Conservation (phyloP, 129 eudicot species). For the Centaurea solstitialis region DNA sequence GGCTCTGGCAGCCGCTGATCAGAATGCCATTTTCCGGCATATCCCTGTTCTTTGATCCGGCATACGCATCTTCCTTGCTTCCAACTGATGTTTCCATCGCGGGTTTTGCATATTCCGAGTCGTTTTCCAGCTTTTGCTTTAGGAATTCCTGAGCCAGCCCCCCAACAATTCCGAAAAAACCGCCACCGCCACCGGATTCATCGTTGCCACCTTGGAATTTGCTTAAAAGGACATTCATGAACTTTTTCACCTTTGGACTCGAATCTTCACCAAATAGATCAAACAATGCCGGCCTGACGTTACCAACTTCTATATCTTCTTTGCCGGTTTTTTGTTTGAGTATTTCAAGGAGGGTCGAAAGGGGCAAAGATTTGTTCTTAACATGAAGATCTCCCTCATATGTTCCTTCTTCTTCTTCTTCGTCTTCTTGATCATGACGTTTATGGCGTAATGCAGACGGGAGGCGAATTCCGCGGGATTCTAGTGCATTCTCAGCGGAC, state of each 20-base stretch:
- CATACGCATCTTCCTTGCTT: constrained; percentile 57
- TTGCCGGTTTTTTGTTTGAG: constrained; percentile 91
- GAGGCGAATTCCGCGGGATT: constrained; percentile 78
- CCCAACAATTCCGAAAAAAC: constrained; percentile 84
- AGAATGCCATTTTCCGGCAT: constrained; percentile 69
- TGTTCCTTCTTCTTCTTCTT: constrained; percentile 13
- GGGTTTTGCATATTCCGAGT: constrained; percentile 51
- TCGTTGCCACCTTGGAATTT: constrained; percentile 47
- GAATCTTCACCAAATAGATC: constrained; percentile 76
- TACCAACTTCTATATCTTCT: constrained; percentile 53
- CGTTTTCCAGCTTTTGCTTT: constrained; percentile 74
- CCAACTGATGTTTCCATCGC: constrained; percentile 49
- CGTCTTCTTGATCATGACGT: constrained; percentile 27
- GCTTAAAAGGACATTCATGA: constrained; percentile 82
- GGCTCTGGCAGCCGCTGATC: constrained; percentile 93
- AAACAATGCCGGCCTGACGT: constrained; percentile 70
- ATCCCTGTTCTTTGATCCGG: constrained; percentile 45
- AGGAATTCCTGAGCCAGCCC: constrained; percentile 77
- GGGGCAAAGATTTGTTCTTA: constrained; percentile 75
- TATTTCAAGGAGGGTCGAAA: constrained; percentile 76
- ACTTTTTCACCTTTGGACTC: constrained; percentile 54
- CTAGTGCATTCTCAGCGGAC: constrained; percentile 62
- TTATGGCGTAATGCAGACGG: constrained; percentile 56
- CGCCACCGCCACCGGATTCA: constrained; percentile 44
- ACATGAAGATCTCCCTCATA: constrained; percentile 40